Evolutionary conservation across 768 basidiomycete genomes (phyloP).

Genomic region (Russula olivacea): DNA sequence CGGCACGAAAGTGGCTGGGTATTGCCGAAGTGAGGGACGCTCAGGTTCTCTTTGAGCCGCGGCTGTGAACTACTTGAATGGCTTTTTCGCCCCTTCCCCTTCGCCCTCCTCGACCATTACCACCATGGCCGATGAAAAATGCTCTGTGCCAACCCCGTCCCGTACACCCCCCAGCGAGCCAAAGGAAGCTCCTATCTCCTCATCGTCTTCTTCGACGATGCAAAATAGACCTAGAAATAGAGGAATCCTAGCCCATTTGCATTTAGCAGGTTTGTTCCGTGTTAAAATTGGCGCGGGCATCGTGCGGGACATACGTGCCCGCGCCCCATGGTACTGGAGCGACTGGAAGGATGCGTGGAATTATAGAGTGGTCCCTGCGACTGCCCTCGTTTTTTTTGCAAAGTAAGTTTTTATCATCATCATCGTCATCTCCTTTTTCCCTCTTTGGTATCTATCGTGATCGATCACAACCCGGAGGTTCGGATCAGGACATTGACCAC

Average conservation of each 20-base stretch:
- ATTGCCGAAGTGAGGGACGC: too few species aligned
- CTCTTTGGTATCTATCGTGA: background rate
- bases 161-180: too few species aligned
- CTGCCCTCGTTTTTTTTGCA: conserved; percentile 78
- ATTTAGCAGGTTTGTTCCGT: background rate
- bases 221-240: background rate
- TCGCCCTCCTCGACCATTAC: background rate
- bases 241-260: background rate
- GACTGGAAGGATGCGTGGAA: conserved; percentile 94
- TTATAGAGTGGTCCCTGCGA: conserved; percentile 84
- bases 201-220: background rate
- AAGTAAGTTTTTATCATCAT: conserved; percentile 45
- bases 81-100: background rate
- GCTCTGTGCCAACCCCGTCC: background rate
- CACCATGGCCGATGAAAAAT: background rate
- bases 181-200: background rate
- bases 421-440: background rate
- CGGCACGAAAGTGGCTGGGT: too few species aligned
- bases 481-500: background rate
- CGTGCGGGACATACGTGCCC: conserved; percentile 54
- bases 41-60: too few species aligned
- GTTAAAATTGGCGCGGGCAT: conserved; percentile 19
- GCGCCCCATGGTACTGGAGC: conserved; percentile 72
- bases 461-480: background rate
- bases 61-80: background rate